Conservation (phyloP, 2,329 filamentous ascomycete species). For the Pseudonectria foliicola region DNA sequence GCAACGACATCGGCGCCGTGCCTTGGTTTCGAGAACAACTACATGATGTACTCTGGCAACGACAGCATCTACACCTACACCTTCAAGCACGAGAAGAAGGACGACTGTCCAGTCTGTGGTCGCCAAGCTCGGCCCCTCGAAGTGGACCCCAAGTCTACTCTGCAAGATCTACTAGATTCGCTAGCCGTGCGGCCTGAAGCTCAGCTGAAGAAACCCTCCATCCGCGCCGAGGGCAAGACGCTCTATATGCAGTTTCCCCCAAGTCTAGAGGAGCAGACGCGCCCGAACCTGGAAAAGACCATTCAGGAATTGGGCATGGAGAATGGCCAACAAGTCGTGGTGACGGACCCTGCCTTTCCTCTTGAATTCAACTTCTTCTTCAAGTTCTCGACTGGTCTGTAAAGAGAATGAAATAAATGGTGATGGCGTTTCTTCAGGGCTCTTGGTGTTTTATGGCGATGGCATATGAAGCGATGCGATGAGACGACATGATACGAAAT, state of each 20-base stretch:
- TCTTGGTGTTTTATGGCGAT: constrained; percentile 23
- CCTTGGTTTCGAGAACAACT: constrained; percentile 74
- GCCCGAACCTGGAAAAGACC: constrained; percentile 73
- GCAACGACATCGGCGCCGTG: constrained; percentile 75
- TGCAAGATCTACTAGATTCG: constrained; percentile 79
- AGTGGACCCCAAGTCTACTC: constrained; percentile 62
- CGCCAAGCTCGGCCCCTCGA: constrained; percentile 69
- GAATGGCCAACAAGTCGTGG: constrained; percentile 80
- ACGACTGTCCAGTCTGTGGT: constrained; percentile 91
- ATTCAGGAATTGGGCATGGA: constrained; percentile 64
- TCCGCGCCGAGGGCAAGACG: constrained; percentile 71
- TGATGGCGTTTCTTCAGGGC: constrained; percentile 10
- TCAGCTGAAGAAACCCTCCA: constrained; percentile 88
- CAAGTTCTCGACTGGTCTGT: constrained; percentile 32
- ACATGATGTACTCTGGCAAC: constrained; percentile 99
- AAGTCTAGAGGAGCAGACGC: constrained; percentile 75
- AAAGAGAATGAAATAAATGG: constrained; percentile 2
- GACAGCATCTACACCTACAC: constrained; percentile 96
- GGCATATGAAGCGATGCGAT: constrained; percentile 9
- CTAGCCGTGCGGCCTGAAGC: constrained; percentile 78
- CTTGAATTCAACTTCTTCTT: constrained; percentile 57
- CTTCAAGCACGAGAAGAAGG: constrained; percentile 88
- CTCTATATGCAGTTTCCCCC: constrained; percentile 85
- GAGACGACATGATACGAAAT: constrained; percentile 4
- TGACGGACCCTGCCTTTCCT: constrained; percentile 84